Percentiles rank a stretch among this genome's conserved stretches.
phyloP scores from a whole-genome alignment of 129 eudicot species.

The Flaveria robusta region DNA sequence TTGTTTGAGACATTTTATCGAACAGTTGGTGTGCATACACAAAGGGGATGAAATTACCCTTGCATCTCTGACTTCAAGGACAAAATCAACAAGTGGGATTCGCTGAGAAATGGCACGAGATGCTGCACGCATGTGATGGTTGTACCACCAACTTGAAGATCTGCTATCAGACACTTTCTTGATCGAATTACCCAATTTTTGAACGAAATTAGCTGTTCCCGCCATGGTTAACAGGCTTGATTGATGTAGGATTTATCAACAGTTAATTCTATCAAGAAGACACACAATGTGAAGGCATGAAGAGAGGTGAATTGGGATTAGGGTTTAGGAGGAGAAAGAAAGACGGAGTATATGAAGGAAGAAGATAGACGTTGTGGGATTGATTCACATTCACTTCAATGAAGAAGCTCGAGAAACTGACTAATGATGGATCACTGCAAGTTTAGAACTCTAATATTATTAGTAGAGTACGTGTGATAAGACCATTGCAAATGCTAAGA shows the following conservation, averaged over 20 bases:
- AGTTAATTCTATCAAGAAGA: background rate
- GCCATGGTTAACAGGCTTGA: constrained; percentile 33
- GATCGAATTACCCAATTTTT: constrained; percentile 53
- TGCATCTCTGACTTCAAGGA: constrained; percentile 85
- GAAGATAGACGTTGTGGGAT: no score
- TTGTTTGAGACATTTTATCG: constrained; percentile 48
- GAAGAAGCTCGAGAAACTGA: no score
- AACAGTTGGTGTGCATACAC: constrained; percentile 35
- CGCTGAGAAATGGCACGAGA: constrained; percentile 66
- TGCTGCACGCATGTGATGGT: constrained; percentile 93
- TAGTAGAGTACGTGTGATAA: no score
- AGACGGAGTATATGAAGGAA: no score
- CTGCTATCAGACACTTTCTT: constrained; percentile 47
- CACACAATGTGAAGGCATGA: background rate
- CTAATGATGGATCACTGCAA: no score
- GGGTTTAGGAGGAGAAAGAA: no score
- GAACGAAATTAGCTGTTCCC: constrained; percentile 39
- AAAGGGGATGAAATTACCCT: constrained; percentile 46
- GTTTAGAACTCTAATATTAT: no score
- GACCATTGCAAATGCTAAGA: no score
- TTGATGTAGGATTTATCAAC: background rate
- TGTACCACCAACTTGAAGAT: constrained; percentile 88
- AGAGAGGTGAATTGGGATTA: no score
- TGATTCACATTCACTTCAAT: no score
- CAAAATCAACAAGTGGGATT: constrained; percentile 70